These are phyloP conservation scores for Hypomontagnella submonticulosa DNA, from an alignment of 495 filamentous ascomycete species.

Conservation along the genomic window DNA sequence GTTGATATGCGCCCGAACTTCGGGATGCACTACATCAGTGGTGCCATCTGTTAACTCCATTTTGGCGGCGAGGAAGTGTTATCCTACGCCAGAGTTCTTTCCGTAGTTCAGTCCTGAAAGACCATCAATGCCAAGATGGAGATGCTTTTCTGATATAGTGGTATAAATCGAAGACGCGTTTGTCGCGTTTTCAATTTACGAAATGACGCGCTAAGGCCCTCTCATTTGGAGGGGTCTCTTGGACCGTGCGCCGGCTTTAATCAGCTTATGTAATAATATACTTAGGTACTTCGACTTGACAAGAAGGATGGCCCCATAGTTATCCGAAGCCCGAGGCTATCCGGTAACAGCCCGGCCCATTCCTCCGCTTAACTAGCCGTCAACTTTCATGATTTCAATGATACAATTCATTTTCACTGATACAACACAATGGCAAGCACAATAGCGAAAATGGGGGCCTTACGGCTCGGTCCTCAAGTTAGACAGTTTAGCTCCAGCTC, in stretches of 20 bases:
- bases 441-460: slow-evolving; percentile 47
- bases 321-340: slow-evolving; percentile 59
- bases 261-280: background rate
- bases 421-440: slow-evolving; percentile 48
- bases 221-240: slow-evolving; percentile 2
- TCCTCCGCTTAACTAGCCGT: slow-evolving; percentile 10
- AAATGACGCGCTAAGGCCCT: slow-evolving; percentile 20
- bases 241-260: background rate
- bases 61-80: slow-evolving; percentile 42
- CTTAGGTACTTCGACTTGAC: slow-evolving; percentile 3
- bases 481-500: slow-evolving; percentile 66
- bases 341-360: slow-evolving; percentile 25
- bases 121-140: slow-evolving; percentile 30
- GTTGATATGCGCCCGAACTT: slow-evolving; percentile 90
- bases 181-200: slow-evolving; percentile 38
- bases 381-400: slow-evolving; percentile 22
- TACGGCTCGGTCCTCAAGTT: slow-evolving; percentile 51
- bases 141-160: slow-evolving; percentile 5
- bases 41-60: slow-evolving; percentile 64
- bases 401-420: background rate
- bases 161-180: slow-evolving; percentile 44
- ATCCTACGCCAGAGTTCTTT: slow-evolving; percentile 32
- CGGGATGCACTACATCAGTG: slow-evolving; percentile 77
- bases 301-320: slow-evolving; percentile 26
- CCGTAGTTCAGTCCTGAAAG: slow-evolving; percentile 16